A percentile compares a stretch with the other conserved stretches of the same genome.
Conservation (phyloP, 2,329 filamentous ascomycete genomes). For the Epichloe glyceriae region DNA sequence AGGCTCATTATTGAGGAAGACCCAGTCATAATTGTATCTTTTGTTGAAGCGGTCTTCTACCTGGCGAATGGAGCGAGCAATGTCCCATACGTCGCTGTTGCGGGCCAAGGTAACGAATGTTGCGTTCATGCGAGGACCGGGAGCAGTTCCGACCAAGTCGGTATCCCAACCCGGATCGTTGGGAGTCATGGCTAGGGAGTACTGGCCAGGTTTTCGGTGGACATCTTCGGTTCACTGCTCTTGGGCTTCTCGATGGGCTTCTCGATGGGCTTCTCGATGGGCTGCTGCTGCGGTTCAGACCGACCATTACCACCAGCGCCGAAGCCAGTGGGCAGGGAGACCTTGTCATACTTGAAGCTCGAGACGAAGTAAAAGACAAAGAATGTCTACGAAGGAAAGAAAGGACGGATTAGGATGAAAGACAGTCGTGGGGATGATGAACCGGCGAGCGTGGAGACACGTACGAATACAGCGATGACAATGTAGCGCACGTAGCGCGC, state of each 20-base stretch:
- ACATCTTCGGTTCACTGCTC: slow-evolving; percentile 12
- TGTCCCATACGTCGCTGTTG: slow-evolving; percentile 92
- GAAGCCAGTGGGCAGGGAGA: slow-evolving; percentile 13
- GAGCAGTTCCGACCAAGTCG: slow-evolving; percentile 37
- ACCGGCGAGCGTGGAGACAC: slow-evolving; percentile 19
- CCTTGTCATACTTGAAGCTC: slow-evolving; percentile 34
- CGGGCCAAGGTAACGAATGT: slow-evolving; percentile 94
- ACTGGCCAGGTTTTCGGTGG: slow-evolving; percentile 14
- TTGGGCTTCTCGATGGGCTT: slow-evolving; percentile 9
- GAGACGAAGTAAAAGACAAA: slow-evolving; percentile 75
- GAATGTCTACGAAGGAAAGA: slow-evolving; percentile 34
- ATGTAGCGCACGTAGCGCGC: slow-evolving; percentile 67
- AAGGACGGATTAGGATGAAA: not conserved
- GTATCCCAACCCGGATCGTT: slow-evolving; percentile 39
- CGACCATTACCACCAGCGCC: not conserved
- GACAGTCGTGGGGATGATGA: not conserved
- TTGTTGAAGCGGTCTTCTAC: slow-evolving; percentile 97
- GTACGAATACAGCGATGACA: slow-evolving; percentile 72
- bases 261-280: slow-evolving; percentile 8
- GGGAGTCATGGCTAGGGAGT: slow-evolving; percentile 38
- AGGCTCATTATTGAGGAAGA: slow-evolving; percentile 92
- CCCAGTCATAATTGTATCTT: slow-evolving; percentile 97
- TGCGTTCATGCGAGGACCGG: slow-evolving; percentile 77
- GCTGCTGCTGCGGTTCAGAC: slow-evolving; percentile 3
- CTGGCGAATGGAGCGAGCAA: slow-evolving; percentile 87